phyloP scores from a whole-genome alignment of 352 stramenopile species.

The Globisporangium recalcitrans region DNA sequence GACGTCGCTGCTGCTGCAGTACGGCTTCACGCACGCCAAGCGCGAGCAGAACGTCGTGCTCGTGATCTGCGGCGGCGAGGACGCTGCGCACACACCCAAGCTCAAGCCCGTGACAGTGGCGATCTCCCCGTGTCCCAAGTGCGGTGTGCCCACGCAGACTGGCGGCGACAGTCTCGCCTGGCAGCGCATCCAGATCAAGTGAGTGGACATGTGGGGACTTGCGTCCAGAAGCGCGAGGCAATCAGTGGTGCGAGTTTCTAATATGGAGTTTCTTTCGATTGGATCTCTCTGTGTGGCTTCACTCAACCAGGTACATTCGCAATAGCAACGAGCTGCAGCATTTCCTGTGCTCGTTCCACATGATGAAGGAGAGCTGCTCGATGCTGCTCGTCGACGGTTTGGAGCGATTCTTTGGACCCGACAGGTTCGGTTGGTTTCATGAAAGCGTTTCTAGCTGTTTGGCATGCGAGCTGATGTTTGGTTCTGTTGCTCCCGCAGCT shows the following conservation, averaged over 20 bases:
- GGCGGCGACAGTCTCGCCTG: constrained; percentile 42
- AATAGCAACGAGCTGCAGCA: constrained; percentile 45
- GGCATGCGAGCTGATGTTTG: neutral
- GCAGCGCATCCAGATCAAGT: constrained; percentile 65
- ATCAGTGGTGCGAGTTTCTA: neutral
- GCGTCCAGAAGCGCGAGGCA: neutral
- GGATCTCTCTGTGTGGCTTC: neutral
- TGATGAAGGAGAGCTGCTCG: constrained; percentile 36
- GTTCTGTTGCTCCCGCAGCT: constrained; percentile 9
- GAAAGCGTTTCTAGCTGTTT: neutral
- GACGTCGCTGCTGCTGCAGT: constrained; percentile 63
- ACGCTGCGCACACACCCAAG: constrained; percentile 19
- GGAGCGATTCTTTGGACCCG: constrained; percentile 44
- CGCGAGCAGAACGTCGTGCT: constrained; percentile 41
- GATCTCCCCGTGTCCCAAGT: constrained; percentile 36
- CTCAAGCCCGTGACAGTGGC: constrained; percentile 27
- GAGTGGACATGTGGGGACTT: constrained; percentile 4
- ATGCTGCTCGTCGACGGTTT: constrained; percentile 57
- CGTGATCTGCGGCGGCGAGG: constrained; percentile 32
- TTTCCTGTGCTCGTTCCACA: constrained; percentile 54
- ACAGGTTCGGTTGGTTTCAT: constrained; percentile 20
- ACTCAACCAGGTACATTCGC: constrained; percentile 40
- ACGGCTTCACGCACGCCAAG: constrained; percentile 50
- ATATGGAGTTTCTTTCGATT: neutral
- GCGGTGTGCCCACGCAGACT: constrained; percentile 36